Evolutionary conservation across 176 grass and related monocot genomes (phyloP), one percentile per base, ranked within the genome.

Genomic region (Themeda triandra): DNA sequence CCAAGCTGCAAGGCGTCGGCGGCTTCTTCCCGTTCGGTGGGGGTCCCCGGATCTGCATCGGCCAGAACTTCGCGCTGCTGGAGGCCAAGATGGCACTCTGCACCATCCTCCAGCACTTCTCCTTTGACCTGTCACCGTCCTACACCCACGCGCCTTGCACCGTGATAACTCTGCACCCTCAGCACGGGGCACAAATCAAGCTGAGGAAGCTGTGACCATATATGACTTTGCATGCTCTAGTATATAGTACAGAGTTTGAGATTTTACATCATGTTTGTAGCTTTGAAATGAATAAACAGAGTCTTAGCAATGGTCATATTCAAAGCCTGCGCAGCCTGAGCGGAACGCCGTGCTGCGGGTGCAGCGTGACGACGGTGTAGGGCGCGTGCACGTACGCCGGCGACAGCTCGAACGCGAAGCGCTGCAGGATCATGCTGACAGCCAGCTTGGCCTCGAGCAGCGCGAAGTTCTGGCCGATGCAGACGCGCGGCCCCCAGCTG

Each of bases 391-490:
- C 82, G 79, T 97, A 94, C 0, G 85, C 69, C 40, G 91, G 87
- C 13, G 94, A 97, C 63, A 97, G 91, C 23, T 89, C 89, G 80
- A 97, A 97, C 2, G 81, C 65, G 85, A 97, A 91, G 28, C 83
- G 82, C 69, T 93, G 94, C 56, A 97, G 91, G 84, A 97, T 90
- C 77, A 92, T 84, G 85, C 63, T 27, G 29, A 96, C 2, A 4
- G 81, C 91, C 83, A 92, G 89, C 87, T 93, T 93, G 49, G 91
- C 91, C 84, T 97, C 94, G 23, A 93, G 35, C 84, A 97, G 31
- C 5, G 91, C 89, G 72, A 97, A 97, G 85, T 71, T 97, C 75
- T 97, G 94, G 21, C 89, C 89, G n/a, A 93, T 66, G 65, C 94
- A 97, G 69, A 63, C 88, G 5, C 94, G 74, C 24, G 94, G 91